A percentile compares a stretch with the other conserved stretches of the same genome.
phyloP scores from a whole-genome alignment of 345 rosid genomes.

The Citrus mangshanensis region DNA sequence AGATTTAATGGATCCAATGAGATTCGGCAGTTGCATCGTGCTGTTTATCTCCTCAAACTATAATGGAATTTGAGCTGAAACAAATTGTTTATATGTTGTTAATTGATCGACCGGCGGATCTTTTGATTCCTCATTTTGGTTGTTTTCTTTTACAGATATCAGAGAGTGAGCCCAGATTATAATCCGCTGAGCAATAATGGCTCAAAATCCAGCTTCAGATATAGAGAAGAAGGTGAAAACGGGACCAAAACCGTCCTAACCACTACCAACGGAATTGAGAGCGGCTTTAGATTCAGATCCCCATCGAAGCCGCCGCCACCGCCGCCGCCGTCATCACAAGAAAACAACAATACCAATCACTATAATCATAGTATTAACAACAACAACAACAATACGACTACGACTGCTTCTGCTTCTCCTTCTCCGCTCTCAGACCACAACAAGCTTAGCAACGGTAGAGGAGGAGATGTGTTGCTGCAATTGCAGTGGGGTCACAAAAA shows the following conservation, averaged over 20 bases:
- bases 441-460: background rate
- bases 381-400: conserved; percentile 16
- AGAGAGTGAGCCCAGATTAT: conserved; percentile 60
- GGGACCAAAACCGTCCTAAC: background rate
- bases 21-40: background rate
- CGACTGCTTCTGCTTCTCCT: conserved; percentile 11
- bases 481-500: conserved; percentile 74
- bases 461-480: conserved; percentile 54
- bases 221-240: conserved; percentile 4
- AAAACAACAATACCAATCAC: conserved; percentile 19
- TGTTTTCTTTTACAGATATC: conserved; percentile 37
- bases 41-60: too few species aligned
- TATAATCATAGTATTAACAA: background rate
- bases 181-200: conserved; percentile 47
- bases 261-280: background rate
- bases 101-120: background rate
- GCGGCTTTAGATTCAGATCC: conserved; percentile 34
- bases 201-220: conserved; percentile 37
- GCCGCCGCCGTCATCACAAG: background rate
- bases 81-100: background rate
- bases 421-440: conserved; percentile 18
- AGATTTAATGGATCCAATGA: conserved; percentile 4
- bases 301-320: conserved; percentile 24
- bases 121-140: background rate
- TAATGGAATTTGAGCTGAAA: background rate